Evolutionary conservation across 768 basidiomycete species (phyloP).

Genomic region (Holtermannia corniformis): DNA sequence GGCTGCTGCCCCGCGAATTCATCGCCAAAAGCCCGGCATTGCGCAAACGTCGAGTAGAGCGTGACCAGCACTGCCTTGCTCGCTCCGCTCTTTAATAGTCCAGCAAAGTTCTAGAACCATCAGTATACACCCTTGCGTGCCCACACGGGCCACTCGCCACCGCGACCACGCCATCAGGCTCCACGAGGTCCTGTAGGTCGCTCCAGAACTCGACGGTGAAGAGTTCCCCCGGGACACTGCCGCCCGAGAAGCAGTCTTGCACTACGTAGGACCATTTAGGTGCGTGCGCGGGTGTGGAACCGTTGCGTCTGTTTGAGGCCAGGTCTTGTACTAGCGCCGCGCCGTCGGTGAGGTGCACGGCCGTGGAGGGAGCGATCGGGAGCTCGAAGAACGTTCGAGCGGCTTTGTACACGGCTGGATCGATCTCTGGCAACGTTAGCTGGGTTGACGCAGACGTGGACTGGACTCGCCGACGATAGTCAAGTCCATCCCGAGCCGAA

Average conservation of each 20-base stretch:
- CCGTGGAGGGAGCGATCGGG: slow-evolving; percentile 46
- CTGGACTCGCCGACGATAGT: slow-evolving; percentile 53
- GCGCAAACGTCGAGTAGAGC: slow-evolving; percentile 57
- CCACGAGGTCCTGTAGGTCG: slow-evolving; percentile 56
- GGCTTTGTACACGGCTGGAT: slow-evolving; percentile 77
- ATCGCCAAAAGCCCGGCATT: slow-evolving; percentile 80
- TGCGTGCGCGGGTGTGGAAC: background rate
- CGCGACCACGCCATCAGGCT: slow-evolving; percentile 63
- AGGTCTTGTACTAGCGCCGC: slow-evolving; percentile 54
- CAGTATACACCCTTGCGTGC: slow-evolving; percentile 1
- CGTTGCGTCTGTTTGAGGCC: slow-evolving; percentile 31
- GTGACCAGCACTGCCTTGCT: slow-evolving; percentile 62
- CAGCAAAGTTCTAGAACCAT: slow-evolving; percentile 67
- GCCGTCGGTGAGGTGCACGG: slow-evolving; percentile 69
- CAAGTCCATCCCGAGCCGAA: slow-evolving; percentile 57
- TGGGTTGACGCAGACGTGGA: background rate
- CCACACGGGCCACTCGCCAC: slow-evolving; percentile 53
- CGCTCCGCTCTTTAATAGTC: slow-evolving; percentile 54
- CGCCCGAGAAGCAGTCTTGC: slow-evolving; percentile 92
- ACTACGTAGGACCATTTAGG: slow-evolving; percentile 53
- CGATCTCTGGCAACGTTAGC: slow-evolving; percentile 53
- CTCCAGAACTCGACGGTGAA: slow-evolving; percentile 79
- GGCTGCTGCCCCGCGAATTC: slow-evolving; percentile 40
- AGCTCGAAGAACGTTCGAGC: slow-evolving; percentile 72
- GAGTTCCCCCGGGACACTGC: slow-evolving; percentile 74